Base-by-base conservation (phyloP, 2,329 filamentous ascomycete genomes). In the Polychaeton citri region DNA sequence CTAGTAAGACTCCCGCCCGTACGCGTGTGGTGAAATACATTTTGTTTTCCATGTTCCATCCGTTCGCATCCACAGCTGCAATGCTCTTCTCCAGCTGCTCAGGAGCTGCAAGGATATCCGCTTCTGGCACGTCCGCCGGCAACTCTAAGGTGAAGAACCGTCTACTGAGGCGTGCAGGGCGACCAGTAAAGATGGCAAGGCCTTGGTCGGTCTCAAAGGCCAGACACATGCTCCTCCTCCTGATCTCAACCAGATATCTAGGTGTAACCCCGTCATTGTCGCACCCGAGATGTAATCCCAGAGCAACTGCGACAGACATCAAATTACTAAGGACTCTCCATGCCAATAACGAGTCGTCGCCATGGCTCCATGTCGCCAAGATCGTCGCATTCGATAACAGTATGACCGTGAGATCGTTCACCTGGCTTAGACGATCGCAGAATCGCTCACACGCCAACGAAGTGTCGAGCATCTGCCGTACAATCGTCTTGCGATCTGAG, bases 331-430 rank as follows among this genome's bases (percentile, higher is more conserved):
- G 24, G 18, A 41, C 18, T 10, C 36, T 26, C 17, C 32, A 41
- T 6, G 35, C 35, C 21, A 28, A 28, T 10, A 35, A 38, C 1
- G 39, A 38, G 19, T 41, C 39, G 15, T 41, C 39, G 12, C 39
- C 36, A 4, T 24, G 38, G 24, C 39, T 35, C 39, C 39, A 41
- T 4, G 39, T 41, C 12, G 33, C 19, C 18, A 38, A 16, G 20
- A 38, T 32, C 6, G 19, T 26, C 3, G 30, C 17, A 12, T 18
- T 9, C 3, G 30, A 3, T 15, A 38, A 8, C 12, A 33, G 20
- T 24, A 32, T 33, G 8, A 41, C 17, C 3, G 28, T 41, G 5
- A 41, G 21, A 16, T 41, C 39, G 33, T 41, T 41, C 10, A 38
- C 35, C 15, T 28, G 24, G 24, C 24, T 28, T 10, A 28, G 24